These are phyloP conservation scores for Fusarium sp. DNA, from an alignment of 2,329 filamentous ascomycete genomes.

Conservation along the genomic window DNA sequence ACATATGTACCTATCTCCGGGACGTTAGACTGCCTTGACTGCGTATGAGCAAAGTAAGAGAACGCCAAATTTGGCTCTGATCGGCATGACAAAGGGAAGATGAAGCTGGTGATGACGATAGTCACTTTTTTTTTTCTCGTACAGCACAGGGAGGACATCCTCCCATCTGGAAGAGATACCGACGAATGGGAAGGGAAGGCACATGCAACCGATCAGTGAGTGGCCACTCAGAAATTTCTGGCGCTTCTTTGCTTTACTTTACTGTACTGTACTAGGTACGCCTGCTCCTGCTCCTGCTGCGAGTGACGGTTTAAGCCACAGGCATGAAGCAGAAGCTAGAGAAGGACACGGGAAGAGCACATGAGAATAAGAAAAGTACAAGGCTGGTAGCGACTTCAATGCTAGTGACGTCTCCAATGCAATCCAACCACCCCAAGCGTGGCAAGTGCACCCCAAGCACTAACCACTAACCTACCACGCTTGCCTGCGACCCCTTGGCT, in stretches of 20 bases:
- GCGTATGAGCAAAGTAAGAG: conserved; percentile 15
- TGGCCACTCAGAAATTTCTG: conserved; percentile 34
- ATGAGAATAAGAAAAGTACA: conserved; percentile 29
- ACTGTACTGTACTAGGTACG: not conserved
- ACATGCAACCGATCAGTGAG: conserved; percentile 18
- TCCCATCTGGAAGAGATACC: conserved; percentile 3
- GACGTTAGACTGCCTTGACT: not conserved
- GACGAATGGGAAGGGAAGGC: conserved; percentile 25
- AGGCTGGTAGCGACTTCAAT: conserved; percentile 32
- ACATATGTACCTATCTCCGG: not conserved
- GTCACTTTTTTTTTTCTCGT: not conserved
- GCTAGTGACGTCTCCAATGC: conserved; percentile 31
- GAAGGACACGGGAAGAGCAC: conserved; percentile 7
- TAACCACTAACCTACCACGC: not conserved
- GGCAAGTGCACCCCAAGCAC: conserved; percentile 7
- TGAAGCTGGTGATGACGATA: conserved; percentile 33
- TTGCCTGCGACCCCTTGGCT: conserved; percentile 2
- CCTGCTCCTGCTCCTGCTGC: conserved; percentile 10
- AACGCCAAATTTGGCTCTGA: conserved; percentile 24
- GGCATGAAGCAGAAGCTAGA: conserved; percentile 19
- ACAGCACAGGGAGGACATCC: not conserved
- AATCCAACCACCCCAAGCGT: conserved; percentile 37
- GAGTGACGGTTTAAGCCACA: conserved; percentile 28
- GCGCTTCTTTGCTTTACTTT: conserved; percentile 14
- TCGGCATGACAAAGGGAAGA: conserved; percentile 20